A percentile compares a stretch with the other conserved stretches of the same genome.
Conservation (phyloP, 1,284 basidiomycete species). For the Leccinum subrobustum region DNA sequence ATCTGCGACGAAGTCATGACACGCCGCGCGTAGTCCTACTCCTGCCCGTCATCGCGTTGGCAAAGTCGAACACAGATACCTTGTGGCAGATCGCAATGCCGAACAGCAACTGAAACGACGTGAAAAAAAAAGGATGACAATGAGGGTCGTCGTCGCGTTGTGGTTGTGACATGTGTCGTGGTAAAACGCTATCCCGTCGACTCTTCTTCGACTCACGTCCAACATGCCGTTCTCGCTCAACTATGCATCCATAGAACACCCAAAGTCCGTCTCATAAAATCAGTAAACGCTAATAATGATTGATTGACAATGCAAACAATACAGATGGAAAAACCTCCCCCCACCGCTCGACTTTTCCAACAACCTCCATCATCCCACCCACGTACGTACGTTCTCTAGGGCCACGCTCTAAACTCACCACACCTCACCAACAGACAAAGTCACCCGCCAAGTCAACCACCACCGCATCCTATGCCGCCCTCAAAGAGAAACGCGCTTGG, state of each 20-base stretch:
- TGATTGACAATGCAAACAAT: too few relatives aligned
- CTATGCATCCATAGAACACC: conserved; percentile 28
- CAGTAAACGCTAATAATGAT: background rate
- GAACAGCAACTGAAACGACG: too few relatives aligned
- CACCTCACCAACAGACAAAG: conserved; percentile 37
- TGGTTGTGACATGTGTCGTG: too few relatives aligned
- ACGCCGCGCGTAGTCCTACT: background rate
- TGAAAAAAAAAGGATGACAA: too few relatives aligned
- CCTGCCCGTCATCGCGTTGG: background rate
- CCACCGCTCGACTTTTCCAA: conserved; percentile 63
- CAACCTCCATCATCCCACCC: conserved; percentile 24
- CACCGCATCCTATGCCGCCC: conserved; percentile 53
- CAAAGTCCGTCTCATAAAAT: conserved; percentile 15
- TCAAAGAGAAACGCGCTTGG: conserved; percentile 86
- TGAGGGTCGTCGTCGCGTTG: too few relatives aligned
- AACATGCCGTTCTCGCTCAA: conserved; percentile 32
- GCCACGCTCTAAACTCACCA: too few relatives aligned
- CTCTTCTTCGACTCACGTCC: background rate
- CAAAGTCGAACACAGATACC: background rate
- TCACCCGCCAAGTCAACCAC: conserved; percentile 40
- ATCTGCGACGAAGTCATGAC: background rate
- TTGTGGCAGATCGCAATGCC: too few relatives aligned
- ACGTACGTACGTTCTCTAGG: conserved; percentile 19
- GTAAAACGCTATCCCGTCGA: too few relatives aligned
- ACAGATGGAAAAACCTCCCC: conserved; percentile 59